Conservation (phyloP, 2,329 filamentous ascomycete genomes). For the Fusarium nelsonii region DNA sequence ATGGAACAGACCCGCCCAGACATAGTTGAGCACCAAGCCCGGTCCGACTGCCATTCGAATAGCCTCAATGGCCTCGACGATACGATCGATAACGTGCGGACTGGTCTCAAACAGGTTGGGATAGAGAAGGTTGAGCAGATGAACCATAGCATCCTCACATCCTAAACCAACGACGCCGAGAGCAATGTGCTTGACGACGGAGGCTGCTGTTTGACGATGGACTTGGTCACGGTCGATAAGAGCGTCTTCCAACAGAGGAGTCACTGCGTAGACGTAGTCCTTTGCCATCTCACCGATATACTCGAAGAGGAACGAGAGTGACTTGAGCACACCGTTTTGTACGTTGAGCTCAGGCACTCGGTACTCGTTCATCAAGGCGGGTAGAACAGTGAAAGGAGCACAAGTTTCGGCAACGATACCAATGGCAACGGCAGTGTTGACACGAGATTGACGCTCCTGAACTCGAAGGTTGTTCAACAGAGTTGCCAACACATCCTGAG, state of each 20-base stretch:
- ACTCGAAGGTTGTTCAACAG: constrained; percentile 96
- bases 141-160: constrained; percentile 98
- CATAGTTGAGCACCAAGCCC: constrained; percentile 95
- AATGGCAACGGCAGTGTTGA: constrained; percentile 98
- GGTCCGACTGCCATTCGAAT: constrained; percentile 94
- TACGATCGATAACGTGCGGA: constrained; percentile 97
- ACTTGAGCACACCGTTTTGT: constrained; percentile 98
- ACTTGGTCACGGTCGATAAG: constrained; percentile 98
- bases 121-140: constrained; percentile 94
- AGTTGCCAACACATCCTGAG: constrained; percentile 95
- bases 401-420: constrained; percentile 99
- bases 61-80: constrained; percentile 97
- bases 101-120: constrained; percentile 98
- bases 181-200: constrained; percentile 97
- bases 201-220: constrained; percentile 94
- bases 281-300: constrained; percentile 99
- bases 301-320: constrained; percentile 95
- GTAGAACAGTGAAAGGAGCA: constrained; percentile 97
- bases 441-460: constrained; percentile 96
- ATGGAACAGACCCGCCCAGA: constrained; percentile 98
- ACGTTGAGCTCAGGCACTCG: constrained; percentile 98
- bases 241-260: constrained; percentile 93
- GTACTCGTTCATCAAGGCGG: constrained; percentile 99
- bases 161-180: constrained; percentile 97
- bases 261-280: constrained; percentile 98